These are phyloP conservation scores for Xylaria longipes DNA, from an alignment of 495 filamentous ascomycete genomes.

Conservation along the genomic window DNA sequence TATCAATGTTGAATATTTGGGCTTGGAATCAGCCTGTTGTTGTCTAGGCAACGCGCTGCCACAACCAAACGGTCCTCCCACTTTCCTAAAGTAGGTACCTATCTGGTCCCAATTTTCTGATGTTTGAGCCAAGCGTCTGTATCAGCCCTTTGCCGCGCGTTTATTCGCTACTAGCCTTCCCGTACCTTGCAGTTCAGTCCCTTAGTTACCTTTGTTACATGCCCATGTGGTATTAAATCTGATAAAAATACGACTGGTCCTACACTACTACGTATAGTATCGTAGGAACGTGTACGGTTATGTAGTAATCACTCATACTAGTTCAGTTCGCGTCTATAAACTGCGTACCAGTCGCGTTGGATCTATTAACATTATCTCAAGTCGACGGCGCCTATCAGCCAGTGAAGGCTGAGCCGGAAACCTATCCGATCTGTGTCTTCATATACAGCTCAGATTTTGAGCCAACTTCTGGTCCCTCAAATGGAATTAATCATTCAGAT, in stretches of 20 bases:
- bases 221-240: too few relatives aligned
- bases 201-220: neutral
- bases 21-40: neutral
- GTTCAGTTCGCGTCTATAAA: neutral
- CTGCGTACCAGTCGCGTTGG: neutral
- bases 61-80: neutral
- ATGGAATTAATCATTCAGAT: neutral
- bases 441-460: neutral
- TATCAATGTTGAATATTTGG: conserved; percentile 19
- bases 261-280: neutral
- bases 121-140: neutral
- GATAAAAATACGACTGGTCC: too few relatives aligned
- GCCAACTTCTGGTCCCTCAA: neutral
- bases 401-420: neutral
- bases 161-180: neutral
- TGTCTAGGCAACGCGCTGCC: conserved; percentile 22
- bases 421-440: neutral
- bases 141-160: conserved; percentile 15
- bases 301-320: neutral
- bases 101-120: neutral
- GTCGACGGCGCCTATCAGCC: neutral
- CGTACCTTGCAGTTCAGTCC: neutral
- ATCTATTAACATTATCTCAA: conserved; percentile 4
- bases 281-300: neutral
- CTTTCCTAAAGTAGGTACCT: neutral